Percentiles rank a stretch among this genome's conserved stretches.
phyloP scores from a whole-genome alignment of 345 rosid species.

The Stellera chamaejasme region DNA sequence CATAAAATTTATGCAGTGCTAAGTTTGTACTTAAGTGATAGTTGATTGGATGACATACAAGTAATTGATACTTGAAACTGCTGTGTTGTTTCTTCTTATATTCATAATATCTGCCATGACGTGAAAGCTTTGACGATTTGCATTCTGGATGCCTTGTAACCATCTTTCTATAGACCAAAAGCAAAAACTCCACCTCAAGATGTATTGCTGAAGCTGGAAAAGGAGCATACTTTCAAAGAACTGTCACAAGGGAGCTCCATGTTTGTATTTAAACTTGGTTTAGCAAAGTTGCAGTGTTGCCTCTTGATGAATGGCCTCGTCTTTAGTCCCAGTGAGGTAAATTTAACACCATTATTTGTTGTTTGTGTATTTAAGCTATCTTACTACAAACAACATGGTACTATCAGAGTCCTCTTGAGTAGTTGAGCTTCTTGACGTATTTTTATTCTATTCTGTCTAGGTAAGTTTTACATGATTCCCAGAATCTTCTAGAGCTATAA shows the following conservation, averaged over 20 bases:
- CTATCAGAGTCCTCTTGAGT: background rate
- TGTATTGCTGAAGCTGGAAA: constrained; percentile 69
- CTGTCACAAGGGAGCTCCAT: constrained; percentile 62
- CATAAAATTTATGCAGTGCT: too few species aligned
- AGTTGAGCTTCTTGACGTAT: constrained; percentile 1
- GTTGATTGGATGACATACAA: too few species aligned
- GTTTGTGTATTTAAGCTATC: background rate
- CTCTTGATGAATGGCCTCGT: constrained; percentile 97
- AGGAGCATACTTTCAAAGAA: constrained; percentile 53
- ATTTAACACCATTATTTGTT: background rate
- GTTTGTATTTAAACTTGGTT: constrained; percentile 85
- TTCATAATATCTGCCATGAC: too few species aligned
- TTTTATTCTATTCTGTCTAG: background rate
- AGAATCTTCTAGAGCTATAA: too few species aligned
- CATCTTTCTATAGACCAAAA: constrained; percentile 48
- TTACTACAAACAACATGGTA: too few species aligned
- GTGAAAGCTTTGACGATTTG: background rate
- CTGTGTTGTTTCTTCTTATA: background rate
- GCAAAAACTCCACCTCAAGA: constrained; percentile 81
- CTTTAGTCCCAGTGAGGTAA: constrained; percentile 78
- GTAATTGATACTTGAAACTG: too few species aligned
- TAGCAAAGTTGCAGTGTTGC: constrained; percentile 57
- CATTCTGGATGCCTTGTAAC: constrained; percentile 1
- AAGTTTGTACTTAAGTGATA: too few species aligned
- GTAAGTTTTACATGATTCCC: background rate